Percentiles rank a stretch among this genome's conserved stretches.
Conservation (phyloP, 495 filamentous ascomycete species). For the Aspergillus baeticus region DNA sequence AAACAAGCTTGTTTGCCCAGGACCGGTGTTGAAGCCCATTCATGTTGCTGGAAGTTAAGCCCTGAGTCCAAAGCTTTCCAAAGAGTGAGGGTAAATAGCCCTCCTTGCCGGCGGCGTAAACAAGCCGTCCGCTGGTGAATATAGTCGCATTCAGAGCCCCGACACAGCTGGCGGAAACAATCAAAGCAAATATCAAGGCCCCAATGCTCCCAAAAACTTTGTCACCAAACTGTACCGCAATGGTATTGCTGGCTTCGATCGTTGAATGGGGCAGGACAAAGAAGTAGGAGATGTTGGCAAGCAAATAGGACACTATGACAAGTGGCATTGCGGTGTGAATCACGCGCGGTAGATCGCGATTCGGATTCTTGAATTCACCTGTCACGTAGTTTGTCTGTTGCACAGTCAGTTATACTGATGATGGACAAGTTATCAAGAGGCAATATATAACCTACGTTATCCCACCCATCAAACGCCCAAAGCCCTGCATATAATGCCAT, state of each 20-base stretch:
- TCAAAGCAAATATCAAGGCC: slow-evolving; percentile 80
- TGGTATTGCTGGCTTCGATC: slow-evolving; percentile 84
- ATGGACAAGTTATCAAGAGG: background rate
- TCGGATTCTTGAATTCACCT: slow-evolving; percentile 90
- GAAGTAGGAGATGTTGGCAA: slow-evolving; percentile 92
- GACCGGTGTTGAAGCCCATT: slow-evolving; percentile 55
- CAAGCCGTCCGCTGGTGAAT: slow-evolving; percentile 87
- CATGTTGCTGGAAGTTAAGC: slow-evolving; percentile 30
- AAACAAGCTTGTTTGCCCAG: slow-evolving; percentile 56
- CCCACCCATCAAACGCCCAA: slow-evolving; percentile 99
- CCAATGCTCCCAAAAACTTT: slow-evolving; percentile 86
- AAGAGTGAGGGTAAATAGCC: slow-evolving; percentile 87
- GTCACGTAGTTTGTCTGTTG: slow-evolving; percentile 93
- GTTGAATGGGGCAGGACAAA: slow-evolving; percentile 80
- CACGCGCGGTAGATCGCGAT: slow-evolving; percentile 85
- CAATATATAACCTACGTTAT: slow-evolving; percentile 68
- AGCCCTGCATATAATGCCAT: slow-evolving; percentile 93
- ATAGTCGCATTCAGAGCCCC: slow-evolving; percentile 93
- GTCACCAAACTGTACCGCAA: slow-evolving; percentile 89
- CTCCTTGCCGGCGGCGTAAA: slow-evolving; percentile 94
- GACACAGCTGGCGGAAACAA: slow-evolving; percentile 85
- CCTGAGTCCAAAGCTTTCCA: slow-evolving; percentile 75
- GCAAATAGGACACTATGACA: slow-evolving; percentile 84
- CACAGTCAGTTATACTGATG: slow-evolving; percentile 13
- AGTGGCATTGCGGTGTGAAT: slow-evolving; percentile 97